These are phyloP conservation scores for Acanthamoeba healyi DNA, from an alignment of 208 protist species.

Conservation along the genomic window DNA sequence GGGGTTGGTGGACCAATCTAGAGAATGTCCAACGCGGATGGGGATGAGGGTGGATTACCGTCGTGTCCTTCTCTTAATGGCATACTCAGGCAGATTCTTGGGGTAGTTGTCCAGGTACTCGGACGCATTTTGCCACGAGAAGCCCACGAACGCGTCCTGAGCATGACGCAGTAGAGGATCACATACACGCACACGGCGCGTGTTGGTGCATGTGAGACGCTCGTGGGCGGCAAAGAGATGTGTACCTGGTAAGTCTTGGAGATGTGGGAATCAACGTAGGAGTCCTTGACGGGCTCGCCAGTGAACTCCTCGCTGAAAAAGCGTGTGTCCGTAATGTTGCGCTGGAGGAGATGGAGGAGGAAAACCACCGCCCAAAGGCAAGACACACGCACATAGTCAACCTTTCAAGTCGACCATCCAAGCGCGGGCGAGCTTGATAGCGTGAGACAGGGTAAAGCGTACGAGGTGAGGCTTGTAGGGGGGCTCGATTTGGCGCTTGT, in stretches of 20 bases:
- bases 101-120: conserved; percentile 42
- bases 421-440: no score
- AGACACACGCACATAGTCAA: background rate
- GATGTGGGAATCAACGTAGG: conserved; percentile 55
- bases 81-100: conserved; percentile 44
- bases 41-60: background rate
- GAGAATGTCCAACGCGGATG: no score
- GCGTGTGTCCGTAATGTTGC: conserved; percentile 44
- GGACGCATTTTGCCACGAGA: conserved; percentile 51
- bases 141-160: conserved; percentile 31
- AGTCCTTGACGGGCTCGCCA: conserved; percentile 47
- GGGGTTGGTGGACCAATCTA: no score
- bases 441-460: background rate
- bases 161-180: background rate
- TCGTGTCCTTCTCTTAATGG: conserved; percentile 34
- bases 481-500: conserved; percentile 82
- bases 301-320: conserved; percentile 75
- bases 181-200: no score
- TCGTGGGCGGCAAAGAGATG: background rate
- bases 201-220: no score
- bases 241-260: conserved; percentile 56
- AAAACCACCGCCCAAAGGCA: no score
- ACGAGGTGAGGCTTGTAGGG: conserved; percentile 84
- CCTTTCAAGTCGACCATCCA: no score
- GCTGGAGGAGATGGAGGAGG: background rate